phyloP scores from a whole-genome alignment of 2,329 filamentous ascomycete genomes.

The Xylariaceae sp. region DNA sequence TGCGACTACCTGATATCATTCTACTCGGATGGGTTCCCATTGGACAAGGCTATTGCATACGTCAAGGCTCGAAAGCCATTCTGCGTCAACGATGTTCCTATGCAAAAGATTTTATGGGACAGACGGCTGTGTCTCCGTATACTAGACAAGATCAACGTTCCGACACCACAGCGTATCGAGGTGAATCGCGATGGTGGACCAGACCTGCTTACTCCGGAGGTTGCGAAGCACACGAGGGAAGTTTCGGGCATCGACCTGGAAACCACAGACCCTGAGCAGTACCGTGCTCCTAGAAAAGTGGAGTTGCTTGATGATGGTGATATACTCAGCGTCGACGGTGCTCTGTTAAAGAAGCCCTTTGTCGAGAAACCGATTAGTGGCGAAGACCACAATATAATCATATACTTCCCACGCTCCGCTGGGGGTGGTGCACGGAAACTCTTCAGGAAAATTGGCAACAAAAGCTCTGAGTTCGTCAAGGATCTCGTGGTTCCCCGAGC shows the following conservation, averaged over 20 bases:
- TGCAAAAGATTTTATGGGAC: slow-evolving; percentile 98
- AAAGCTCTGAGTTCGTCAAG: slow-evolving; percentile 92
- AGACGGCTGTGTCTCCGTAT: slow-evolving; percentile 87
- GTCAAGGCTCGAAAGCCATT: slow-evolving; percentile 92
- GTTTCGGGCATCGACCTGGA: slow-evolving; percentile 79
- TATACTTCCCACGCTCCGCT: slow-evolving; percentile 88
- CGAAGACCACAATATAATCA: slow-evolving; percentile 98
- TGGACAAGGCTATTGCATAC: slow-evolving; percentile 97
- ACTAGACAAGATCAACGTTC: slow-evolving; percentile 86
- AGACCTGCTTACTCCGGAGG: slow-evolving; percentile 75
- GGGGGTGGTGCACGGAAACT: slow-evolving; percentile 90
- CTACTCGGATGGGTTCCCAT: slow-evolving; percentile 95
- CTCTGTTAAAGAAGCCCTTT: slow-evolving; percentile 85
- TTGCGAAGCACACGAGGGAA: slow-evolving; percentile 80
- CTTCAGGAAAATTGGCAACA: slow-evolving; percentile 98
- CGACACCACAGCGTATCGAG: slow-evolving; percentile 86
- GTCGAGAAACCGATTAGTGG: slow-evolving; percentile 98
- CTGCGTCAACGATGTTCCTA: slow-evolving; percentile 95
- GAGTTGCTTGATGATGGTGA: slow-evolving; percentile 91
- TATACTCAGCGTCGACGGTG: slow-evolving; percentile 85
- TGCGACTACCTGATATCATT: slow-evolving; percentile 95
- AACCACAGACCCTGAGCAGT: slow-evolving; percentile 69
- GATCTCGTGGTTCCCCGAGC: slow-evolving; percentile 78
- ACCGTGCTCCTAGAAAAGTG: slow-evolving; percentile 66
- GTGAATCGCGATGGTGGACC: slow-evolving; percentile 94